Conservation (phyloP, 2,329 filamentous ascomycete genomes). For the Trichoderma sp. region DNA sequence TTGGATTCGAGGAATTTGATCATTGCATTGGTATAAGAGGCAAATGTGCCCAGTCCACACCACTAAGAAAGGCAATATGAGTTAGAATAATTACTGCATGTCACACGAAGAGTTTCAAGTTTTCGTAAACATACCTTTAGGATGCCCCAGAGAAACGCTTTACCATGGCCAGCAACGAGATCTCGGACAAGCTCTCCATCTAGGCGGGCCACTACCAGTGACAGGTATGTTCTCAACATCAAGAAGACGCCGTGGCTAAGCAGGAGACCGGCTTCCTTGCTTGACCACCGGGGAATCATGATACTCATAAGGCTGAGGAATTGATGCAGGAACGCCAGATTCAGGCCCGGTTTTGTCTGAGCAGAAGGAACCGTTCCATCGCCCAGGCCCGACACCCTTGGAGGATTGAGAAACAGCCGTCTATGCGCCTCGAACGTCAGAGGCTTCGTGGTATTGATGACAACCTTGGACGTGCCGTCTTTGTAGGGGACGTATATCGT, state of each 20-base stretch:
- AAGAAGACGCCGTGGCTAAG: conserved; percentile 88
- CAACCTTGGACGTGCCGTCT: conserved; percentile 84
- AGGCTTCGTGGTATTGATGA: conserved; percentile 85
- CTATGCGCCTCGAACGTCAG: conserved; percentile 97
- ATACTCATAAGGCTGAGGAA: conserved; percentile 96
- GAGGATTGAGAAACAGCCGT: conserved; percentile 88
- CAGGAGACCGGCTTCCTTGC: conserved; percentile 90
- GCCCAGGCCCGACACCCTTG: conserved; percentile 75
- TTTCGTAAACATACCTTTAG: conserved; percentile 62
- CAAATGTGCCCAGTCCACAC: conserved; percentile 90
- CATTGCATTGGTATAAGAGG: conserved; percentile 97
- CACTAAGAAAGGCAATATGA: conserved; percentile 54
- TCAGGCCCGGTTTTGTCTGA: conserved; percentile 91
- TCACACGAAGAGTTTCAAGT: not conserved
- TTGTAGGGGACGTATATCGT: conserved; percentile 96
- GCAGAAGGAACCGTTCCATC: conserved; percentile 80
- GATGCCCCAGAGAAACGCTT: conserved; percentile 84
- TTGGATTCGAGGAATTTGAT: conserved; percentile 99
- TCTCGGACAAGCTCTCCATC: conserved; percentile 97
- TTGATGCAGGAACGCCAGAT: conserved; percentile 94
- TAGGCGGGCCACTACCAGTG: conserved; percentile 85
- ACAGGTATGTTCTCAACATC: conserved; percentile 90
- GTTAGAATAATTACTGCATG: not conserved
- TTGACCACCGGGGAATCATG: conserved; percentile 94
- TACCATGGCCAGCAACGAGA: conserved; percentile 91